Evolutionary conservation across 2,329 filamentous ascomycete genomes (phyloP).

Genomic region (Fusarium odoratissimum): DNA sequence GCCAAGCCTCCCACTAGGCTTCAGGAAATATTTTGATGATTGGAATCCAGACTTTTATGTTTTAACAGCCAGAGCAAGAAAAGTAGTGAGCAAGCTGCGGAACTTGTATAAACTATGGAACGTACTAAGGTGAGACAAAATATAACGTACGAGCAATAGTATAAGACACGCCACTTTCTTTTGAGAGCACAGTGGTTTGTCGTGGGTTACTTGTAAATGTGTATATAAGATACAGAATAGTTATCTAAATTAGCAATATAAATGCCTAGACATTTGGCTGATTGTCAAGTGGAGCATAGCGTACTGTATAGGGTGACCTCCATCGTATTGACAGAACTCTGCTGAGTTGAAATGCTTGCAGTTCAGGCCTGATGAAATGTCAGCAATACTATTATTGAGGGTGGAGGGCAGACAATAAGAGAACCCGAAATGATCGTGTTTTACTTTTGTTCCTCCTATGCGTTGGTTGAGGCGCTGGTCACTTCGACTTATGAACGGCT

Average conservation of each 20-base stretch:
- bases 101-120: not conserved
- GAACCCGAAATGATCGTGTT: not conserved
- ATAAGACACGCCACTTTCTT: slow-evolving; percentile 64
- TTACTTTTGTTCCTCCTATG: not conserved
- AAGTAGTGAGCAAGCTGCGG: slow-evolving; percentile 60
- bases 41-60: slow-evolving; percentile 63
- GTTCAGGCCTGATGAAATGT: not conserved
- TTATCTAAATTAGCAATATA: slow-evolving; percentile 49
- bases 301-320: slow-evolving; percentile 5
- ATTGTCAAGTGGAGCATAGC: not conserved
- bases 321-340: not conserved
- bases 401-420: too few relatives aligned
- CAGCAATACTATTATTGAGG: not conserved
- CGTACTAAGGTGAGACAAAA: not conserved
- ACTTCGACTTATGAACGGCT: not conserved
- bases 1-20: slow-evolving; percentile 66
- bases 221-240: slow-evolving; percentile 51
- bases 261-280: not conserved
- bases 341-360: not conserved
- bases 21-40: slow-evolving; percentile 66
- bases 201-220: slow-evolving; percentile 50
- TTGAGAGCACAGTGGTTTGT: slow-evolving; percentile 62
- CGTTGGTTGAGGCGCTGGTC: not conserved
- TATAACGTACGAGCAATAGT: slow-evolving; percentile 61
- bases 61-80: slow-evolving; percentile 67